Percentiles rank a stretch among this genome's conserved stretches.
phyloP scores from a whole-genome alignment of 345 rosid species.

The Salix exigua region DNA sequence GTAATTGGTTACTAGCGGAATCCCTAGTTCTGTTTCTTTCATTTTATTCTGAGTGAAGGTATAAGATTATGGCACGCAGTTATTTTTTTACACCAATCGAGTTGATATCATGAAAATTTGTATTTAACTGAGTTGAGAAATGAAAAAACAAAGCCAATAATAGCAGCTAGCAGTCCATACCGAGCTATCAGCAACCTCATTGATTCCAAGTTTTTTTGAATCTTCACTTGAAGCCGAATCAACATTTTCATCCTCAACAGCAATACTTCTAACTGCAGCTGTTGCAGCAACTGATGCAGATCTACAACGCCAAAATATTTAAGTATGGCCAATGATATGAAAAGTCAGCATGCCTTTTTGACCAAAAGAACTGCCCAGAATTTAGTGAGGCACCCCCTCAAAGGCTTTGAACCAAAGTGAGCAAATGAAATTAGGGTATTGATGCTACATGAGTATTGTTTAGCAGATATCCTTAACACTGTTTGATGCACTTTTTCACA shows the following conservation, averaged over 20 bases:
- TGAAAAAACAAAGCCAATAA: neutral
- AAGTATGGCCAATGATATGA: neutral
- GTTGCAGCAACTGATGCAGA: constrained; percentile 56
- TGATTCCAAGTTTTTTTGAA: constrained; percentile 38
- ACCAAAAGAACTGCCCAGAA: too few relatives aligned
- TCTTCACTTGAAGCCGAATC: constrained; percentile 87
- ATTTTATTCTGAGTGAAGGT: neutral
- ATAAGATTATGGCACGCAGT: neutral
- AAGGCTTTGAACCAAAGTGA: too few relatives aligned
- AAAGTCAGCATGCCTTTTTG: too few relatives aligned
- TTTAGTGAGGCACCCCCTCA: too few relatives aligned
- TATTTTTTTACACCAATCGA: neutral
- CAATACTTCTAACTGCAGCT: constrained; percentile 50
- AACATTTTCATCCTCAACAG: constrained; percentile 58
- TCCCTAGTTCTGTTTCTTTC: neutral
- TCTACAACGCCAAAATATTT: constrained; percentile 33
- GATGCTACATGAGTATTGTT: too few relatives aligned
- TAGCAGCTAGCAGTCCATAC: constrained; percentile 37
- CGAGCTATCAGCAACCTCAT: constrained; percentile 55
- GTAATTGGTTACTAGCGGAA: neutral
- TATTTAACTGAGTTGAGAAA: neutral
- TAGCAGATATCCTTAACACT: too few relatives aligned
- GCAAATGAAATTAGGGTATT: too few relatives aligned
- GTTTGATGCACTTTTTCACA: too few relatives aligned
- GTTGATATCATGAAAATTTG: neutral